Base-by-base conservation (phyloP, 139 green algal genomes). In the Ettlia oleoabundans region DNA sequence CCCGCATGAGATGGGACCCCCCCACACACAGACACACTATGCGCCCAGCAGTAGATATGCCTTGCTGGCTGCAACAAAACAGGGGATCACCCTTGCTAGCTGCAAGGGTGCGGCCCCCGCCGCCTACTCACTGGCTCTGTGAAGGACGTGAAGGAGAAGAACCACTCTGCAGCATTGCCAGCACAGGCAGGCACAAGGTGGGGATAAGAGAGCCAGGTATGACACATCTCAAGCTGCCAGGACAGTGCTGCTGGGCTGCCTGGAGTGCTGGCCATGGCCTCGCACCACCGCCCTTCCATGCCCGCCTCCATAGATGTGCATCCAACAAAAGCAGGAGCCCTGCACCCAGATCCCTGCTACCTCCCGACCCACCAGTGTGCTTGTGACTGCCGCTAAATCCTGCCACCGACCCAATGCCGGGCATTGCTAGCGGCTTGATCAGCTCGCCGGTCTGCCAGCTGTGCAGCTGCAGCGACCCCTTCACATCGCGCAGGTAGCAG, bases 61-160 rank as follows among this genome's bases (percentile, higher is more conserved):
- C n/a, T n/a, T n/a, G n/a, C n/a, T n/a, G n/a, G n/a, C n/a, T n/a
- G n/a, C n/a, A n/a, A n/a, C n/a, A n/a, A 10, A 58, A 58, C 13
- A 58, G 47, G 47, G 47, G 13, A 10, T 58, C 47, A 58, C 10
- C 47, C 13, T 15, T 24, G 47, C 47, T 24, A 15, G 13, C 47
- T 24, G 47, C 13, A 10, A 58, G 13, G 10, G 55, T 22, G 21
- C 55, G 55, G 55, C 8, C 7, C 41, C 26, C 22, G 22, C 42
- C 13, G 28, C 47, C 43, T 32, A 33, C 73, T 13, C 73, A 80
- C 73, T 74, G 94, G 92, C 58, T 93, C 85, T 4, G 86, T 91
- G 84, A 95, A 94, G 41, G 68, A 73, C 37, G 83, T 90, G 90
- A 96, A 96, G n/a, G 76, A 87, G 80, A 96, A 95, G 85, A 96